Evolutionary conservation across 2,329 filamentous ascomycete genomes (phyloP), one percentile per base, ranked within the genome.

Genomic region (Graphium sp.): DNA sequence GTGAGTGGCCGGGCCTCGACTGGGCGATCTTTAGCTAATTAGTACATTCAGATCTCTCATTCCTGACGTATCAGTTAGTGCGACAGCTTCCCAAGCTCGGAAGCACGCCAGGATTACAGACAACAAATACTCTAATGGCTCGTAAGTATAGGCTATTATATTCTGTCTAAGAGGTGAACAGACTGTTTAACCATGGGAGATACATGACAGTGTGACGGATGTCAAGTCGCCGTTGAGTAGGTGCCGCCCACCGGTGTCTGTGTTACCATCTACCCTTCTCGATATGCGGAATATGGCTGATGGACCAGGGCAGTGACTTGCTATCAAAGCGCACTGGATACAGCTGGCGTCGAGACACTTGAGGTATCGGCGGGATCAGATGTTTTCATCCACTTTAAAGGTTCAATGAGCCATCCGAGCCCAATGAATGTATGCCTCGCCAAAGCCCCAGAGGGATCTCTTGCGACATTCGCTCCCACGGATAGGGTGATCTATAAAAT

Each of bases 1-100:
- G 53, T 56, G 37, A 37, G 50, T 35, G 6, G n/a, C n/a, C n/a
- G 24, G 7, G 4, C 7, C 19, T n/a, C 2, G 20, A 6, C 22
- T 9, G 10, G n/a, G 3, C 8, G 11, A 29, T 18, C 18, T 22
- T 7, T 22, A 18, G 2, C 11, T 8, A 18, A 20, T 7, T 18
- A 3, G 2, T 6, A 17, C 14, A 7, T n/a, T 1, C 7, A 14
- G n/a, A 8, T 15, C 13, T 13, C 16, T 6, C n/a, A 28, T 28
- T 7, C 13, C 17, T 29, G 19, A 29, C 32, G n/a, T 36, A 24
- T 38, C 24, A 34, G 11, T 6, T 13, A 12, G 3, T 7, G 13
- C 58, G 55, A 58, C 34, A 50, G 48, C 24, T 57, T 58, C 41
- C 54, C 53, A 30, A 24, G 56, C 60, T 40, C 64, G 60, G 60